Conservation (phyloP, 2,329 filamentous ascomycete genomes). For the Purpureocillium takamizusanense region DNA sequence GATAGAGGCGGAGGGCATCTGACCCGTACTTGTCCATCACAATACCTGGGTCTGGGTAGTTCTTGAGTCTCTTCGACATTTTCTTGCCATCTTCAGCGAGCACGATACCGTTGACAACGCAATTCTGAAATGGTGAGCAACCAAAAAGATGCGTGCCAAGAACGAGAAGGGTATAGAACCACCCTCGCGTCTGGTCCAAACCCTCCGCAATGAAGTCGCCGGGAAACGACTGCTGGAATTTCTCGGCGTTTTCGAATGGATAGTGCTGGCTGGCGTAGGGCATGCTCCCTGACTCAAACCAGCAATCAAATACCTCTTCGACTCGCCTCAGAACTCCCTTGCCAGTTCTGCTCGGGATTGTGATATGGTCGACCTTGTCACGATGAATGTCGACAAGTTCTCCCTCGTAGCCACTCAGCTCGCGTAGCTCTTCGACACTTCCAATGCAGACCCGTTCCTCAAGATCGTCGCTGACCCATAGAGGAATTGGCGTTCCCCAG, state of each 20-base stretch:
- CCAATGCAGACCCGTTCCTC: slow-evolving; percentile 82
- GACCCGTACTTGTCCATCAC: slow-evolving; percentile 86
- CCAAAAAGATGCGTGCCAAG: slow-evolving; percentile 83
- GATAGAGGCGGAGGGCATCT: slow-evolving; percentile 85
- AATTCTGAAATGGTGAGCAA: slow-evolving; percentile 83
- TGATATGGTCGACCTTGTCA: slow-evolving; percentile 89
- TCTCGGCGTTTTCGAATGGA: slow-evolving; percentile 79
- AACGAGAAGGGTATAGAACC: slow-evolving; percentile 92
- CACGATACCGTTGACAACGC: slow-evolving; percentile 92
- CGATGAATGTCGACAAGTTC: slow-evolving; percentile 82
- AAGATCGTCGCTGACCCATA: slow-evolving; percentile 86
- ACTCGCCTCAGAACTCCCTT: slow-evolving; percentile 75
- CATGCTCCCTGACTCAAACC: slow-evolving; percentile 96
- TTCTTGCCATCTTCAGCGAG: slow-evolving; percentile 94
- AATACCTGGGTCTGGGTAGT: slow-evolving; percentile 80
- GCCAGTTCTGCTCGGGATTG: slow-evolving; percentile 81
- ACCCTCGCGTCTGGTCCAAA: slow-evolving; percentile 86
- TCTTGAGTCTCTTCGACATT: slow-evolving; percentile 96
- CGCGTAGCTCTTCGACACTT: slow-evolving; percentile 73
- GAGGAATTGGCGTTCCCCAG: slow-evolving; percentile 87
- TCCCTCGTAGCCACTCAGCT: slow-evolving; percentile 77
- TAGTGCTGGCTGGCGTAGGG: slow-evolving; percentile 88
- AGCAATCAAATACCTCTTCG: slow-evolving; percentile 90
- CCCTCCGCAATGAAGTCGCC: slow-evolving; percentile 94
- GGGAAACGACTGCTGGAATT: slow-evolving; percentile 73